Percentiles rank a stretch among this genome's conserved stretches.
These are phyloP conservation scores for Sporothrix inflata DNA, from an alignment of 2,329 filamentous ascomycete species.

Conservation along the genomic window DNA sequence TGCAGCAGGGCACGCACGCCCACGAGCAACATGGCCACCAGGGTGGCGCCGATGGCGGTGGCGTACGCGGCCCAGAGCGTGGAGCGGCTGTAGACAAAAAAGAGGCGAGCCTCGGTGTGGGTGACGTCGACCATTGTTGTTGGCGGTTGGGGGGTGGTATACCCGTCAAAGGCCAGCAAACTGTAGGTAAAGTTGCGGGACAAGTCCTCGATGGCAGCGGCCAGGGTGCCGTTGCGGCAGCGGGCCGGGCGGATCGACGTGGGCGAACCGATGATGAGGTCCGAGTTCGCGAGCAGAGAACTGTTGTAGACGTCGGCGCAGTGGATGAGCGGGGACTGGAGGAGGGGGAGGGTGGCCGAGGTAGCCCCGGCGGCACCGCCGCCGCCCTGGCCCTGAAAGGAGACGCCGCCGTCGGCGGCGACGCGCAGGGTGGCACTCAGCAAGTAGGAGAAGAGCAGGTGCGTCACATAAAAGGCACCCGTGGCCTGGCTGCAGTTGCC, in stretches of 20 bases:
- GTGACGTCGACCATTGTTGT: background rate
- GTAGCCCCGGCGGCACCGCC: background rate
- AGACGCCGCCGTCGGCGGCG: background rate
- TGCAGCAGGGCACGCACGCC: conserved; percentile 47
- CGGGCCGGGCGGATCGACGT: background rate
- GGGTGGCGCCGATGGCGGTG: conserved; percentile 60
- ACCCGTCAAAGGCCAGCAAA: conserved; percentile 26
- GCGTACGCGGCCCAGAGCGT: conserved; percentile 70
- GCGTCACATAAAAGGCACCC: conserved; percentile 15
- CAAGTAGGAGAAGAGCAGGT: conserved; percentile 26
- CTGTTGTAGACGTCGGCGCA: conserved; percentile 29
- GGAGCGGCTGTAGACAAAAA: conserved; percentile 20
- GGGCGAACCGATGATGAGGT: background rate
- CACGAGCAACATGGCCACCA: conserved; percentile 37
- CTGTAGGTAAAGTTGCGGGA: conserved; percentile 31
- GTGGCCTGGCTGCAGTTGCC: conserved; percentile 23
- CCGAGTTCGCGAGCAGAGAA: background rate
- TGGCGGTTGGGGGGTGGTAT: background rate
- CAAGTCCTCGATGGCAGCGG: conserved; percentile 31
- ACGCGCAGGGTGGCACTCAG: background rate
- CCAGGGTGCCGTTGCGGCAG: conserved; percentile 29
- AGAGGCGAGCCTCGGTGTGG: conserved; percentile 16
- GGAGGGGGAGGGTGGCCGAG: conserved; percentile 7
- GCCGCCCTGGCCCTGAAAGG: background rate
- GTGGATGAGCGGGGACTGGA: conserved; percentile 27